Conservation (phyloP, 192 early-diverging fungal genomes). For the Funneliformis geosporum region DNA sequence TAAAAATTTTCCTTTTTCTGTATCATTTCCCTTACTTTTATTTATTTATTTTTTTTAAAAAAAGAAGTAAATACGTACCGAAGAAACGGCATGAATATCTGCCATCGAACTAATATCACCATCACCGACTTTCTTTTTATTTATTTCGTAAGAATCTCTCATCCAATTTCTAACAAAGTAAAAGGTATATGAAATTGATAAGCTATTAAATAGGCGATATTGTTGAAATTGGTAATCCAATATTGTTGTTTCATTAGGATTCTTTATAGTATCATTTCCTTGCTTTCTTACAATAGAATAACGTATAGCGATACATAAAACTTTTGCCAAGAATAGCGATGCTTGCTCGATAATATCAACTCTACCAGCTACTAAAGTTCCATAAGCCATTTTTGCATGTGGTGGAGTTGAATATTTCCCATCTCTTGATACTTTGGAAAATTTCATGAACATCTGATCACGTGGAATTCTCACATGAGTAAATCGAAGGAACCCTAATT, state of each 20-base stretch:
- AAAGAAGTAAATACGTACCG: conserved; percentile 37
- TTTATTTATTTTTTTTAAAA: not conserved
- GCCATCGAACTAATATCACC: conserved; percentile 46
- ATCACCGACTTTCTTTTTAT: conserved; percentile 62
- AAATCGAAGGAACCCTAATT: conserved; percentile 75
- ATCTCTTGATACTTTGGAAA: conserved; percentile 71
- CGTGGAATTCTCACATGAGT: conserved; percentile 82
- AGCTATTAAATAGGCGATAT: conserved; percentile 74
- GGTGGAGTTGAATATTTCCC: conserved; percentile 73
- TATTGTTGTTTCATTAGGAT: conserved; percentile 68
- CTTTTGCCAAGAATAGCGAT: conserved; percentile 44
- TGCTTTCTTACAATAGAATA: conserved; percentile 85
- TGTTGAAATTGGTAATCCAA: conserved; percentile 87
- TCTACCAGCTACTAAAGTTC: conserved; percentile 74
- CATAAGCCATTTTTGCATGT: conserved; percentile 76
- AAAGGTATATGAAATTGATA: conserved; percentile 82
- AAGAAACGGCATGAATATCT: conserved; percentile 80
- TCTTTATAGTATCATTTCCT: conserved; percentile 51
- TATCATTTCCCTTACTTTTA: not conserved
- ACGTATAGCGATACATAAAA: conserved; percentile 82
- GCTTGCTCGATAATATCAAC: conserved; percentile 72
- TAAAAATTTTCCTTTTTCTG: not conserved
- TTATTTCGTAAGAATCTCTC: conserved; percentile 60
- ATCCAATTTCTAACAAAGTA: conserved; percentile 79
- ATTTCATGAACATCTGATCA: conserved; percentile 85